A percentile compares a stretch with the other conserved stretches of the same genome.
These are phyloP conservation scores for Fusarium beomiforme DNA, from an alignment of 2,329 filamentous ascomycete species.

Conservation along the genomic window DNA sequence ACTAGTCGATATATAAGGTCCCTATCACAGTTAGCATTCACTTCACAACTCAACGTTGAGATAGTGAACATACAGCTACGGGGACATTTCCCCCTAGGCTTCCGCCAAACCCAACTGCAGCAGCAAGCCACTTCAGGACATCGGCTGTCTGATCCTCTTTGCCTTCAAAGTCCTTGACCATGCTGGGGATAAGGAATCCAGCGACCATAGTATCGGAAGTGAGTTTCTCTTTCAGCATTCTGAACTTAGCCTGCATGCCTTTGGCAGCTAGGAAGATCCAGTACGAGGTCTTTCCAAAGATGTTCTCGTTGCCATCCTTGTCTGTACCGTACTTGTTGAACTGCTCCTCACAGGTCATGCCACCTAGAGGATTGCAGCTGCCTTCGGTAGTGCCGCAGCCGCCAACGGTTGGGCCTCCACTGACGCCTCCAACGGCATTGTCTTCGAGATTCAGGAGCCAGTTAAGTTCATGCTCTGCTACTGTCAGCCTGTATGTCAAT, in stretches of 20 bases:
- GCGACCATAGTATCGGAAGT: neutral
- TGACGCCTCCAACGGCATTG: no score
- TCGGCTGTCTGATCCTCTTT: neutral
- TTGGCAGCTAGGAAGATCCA: slow-evolving; percentile 20
- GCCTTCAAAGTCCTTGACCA: slow-evolving; percentile 1
- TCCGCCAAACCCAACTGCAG: neutral
- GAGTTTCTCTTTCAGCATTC: neutral
- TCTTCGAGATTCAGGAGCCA: slow-evolving; percentile 20
- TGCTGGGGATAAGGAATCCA: neutral
- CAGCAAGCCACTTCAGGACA: slow-evolving; percentile 3
- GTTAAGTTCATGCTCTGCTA: slow-evolving; percentile 7
- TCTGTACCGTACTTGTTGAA: neutral
- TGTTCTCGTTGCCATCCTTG: neutral
- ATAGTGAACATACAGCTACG: neutral
- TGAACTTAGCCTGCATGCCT: slow-evolving; percentile 7
- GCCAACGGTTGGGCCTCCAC: no score
- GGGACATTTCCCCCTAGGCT: neutral
- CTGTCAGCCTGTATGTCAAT: neutral
- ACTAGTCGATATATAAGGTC: neutral
- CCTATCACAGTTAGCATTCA: neutral
- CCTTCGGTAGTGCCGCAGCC: no score
- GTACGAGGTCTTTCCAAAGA: neutral
- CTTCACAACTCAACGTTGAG: neutral
- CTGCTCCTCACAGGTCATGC: neutral
- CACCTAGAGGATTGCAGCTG: no score